A percentile compares a stretch with the other conserved stretches of the same genome.
Evolutionary conservation across 2,329 filamentous ascomycete species (phyloP).

Genomic region (Balansia obtecta): DNA sequence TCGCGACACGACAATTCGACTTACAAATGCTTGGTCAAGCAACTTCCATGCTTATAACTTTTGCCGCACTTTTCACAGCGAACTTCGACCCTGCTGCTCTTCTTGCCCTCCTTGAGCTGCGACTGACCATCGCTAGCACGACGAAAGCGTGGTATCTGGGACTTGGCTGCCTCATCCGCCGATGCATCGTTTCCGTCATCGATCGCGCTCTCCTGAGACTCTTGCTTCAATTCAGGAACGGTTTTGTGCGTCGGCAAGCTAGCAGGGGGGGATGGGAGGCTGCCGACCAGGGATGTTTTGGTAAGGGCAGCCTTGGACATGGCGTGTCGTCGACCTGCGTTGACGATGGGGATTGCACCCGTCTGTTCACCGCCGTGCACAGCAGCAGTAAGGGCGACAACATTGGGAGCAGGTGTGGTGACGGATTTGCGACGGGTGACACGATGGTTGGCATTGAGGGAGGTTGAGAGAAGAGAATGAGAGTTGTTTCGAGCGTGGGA

Average conservation of each 20-base stretch:
- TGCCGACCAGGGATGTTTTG: slow-evolving; percentile 28
- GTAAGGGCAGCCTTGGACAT: slow-evolving; percentile 46
- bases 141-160: slow-evolving; percentile 37
- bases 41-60: slow-evolving; percentile 99
- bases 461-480: slow-evolving; percentile 65
- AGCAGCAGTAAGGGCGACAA: slow-evolving; percentile 63
- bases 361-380: slow-evolving; percentile 53
- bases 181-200: slow-evolving; percentile 53
- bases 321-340: slow-evolving; percentile 50
- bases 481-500: slow-evolving; percentile 65
- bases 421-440: slow-evolving; percentile 92
- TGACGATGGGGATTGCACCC: slow-evolving; percentile 43
- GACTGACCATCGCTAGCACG: slow-evolving; percentile 80
- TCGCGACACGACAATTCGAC: slow-evolving; percentile 39
- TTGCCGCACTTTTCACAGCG: slow-evolving; percentile 98
- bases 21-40: slow-evolving; percentile 99
- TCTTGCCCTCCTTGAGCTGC: slow-evolving; percentile 72
- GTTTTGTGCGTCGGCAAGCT: slow-evolving; percentile 52
- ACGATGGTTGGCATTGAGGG: slow-evolving; percentile 70
- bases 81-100: slow-evolving; percentile 71
- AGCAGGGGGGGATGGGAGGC: slow-evolving; percentile 50
- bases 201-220: slow-evolving; percentile 49
- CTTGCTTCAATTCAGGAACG: slow-evolving; percentile 34
- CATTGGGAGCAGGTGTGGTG: slow-evolving; percentile 59
- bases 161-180: slow-evolving; percentile 37